Evolutionary conservation across 495 filamentous ascomycete genomes (phyloP), one percentile per base, ranked within the genome.

Genomic region (Penicillium flavigenum): DNA sequence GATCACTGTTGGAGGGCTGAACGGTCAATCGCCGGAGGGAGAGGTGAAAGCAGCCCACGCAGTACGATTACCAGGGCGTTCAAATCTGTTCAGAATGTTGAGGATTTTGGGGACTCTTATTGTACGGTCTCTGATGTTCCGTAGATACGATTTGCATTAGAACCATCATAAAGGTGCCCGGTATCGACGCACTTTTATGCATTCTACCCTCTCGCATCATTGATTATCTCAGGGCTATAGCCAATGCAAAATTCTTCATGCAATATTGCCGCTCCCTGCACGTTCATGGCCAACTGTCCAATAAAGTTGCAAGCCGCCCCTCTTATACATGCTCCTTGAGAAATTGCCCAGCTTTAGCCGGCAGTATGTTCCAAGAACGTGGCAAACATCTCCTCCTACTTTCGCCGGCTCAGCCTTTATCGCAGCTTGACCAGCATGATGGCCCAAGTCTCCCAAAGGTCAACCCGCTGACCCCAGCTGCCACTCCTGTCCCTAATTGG

Each of bases 1-100:
- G 44, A 46, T 46, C 22, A 16, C 22, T 46, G 26, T 46, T 46
- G 44, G 44, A 46, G 20, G 44, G 19, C 44, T 46, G 22, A 46
- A 27, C 44, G 10, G 22, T 46, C 0, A 27, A 46, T 27, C 44
- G 24, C 44, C 20, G 44, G 22, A 27, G 44, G 44, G 20, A 46
- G 14, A 46, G 5, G 20, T 20, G 44, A 46, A 43, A 22, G 44
- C 10, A 19, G 16, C 20, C 44, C 5, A 46, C 20, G 7, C 10
- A 26, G 44, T 46, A 46, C 24, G 26, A 16, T 26, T 8, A 19
- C 24, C 20, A 46, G 44, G 5, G 10, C 20, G 44, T 27, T 46
- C 26, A 46, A 27, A 27, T 46, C 44, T 46, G 44, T 12, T 16
- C 11, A 8, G 44, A 20, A 46, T 27, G 22, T 46, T 46, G 7